Conservation (phyloP, 805 yeast species). For the Candida montana region DNA sequence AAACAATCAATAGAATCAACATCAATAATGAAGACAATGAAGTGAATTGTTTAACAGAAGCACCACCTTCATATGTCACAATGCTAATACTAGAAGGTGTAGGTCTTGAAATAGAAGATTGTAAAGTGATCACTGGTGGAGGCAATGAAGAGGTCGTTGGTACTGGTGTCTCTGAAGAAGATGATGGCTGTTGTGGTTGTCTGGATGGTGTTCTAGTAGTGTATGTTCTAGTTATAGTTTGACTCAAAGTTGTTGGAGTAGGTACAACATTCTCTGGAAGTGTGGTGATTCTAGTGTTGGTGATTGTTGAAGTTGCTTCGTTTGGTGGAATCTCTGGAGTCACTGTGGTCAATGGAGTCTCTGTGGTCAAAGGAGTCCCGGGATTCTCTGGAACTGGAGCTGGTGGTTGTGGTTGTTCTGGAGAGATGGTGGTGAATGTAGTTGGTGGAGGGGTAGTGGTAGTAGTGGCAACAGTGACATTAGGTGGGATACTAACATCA, state of each 20-base stretch:
- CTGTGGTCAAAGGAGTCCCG: too few relatives aligned
- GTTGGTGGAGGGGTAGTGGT: background rate
- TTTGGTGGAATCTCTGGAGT: too few relatives aligned
- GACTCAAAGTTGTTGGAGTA: background rate
- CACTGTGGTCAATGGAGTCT: too few relatives aligned
- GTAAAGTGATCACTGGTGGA: background rate
- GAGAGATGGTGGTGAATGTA: slow-evolving; percentile 2
- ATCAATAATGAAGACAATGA: background rate
- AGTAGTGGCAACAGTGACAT: background rate
- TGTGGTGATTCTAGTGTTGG: background rate
- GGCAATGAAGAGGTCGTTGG: background rate
- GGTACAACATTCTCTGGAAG: background rate
- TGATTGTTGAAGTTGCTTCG: background rate
- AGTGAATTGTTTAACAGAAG: background rate
- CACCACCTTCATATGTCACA: background rate
- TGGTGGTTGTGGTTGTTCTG: background rate
- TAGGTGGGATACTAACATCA: slow-evolving; percentile 2
- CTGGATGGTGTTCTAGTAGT: background rate
- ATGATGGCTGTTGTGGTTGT: too few relatives aligned
- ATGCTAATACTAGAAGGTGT: too few relatives aligned
- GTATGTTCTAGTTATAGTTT: background rate
- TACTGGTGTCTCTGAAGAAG: too few relatives aligned
- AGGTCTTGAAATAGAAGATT: too few relatives aligned
- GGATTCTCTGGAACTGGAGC: background rate
- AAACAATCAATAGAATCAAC: background rate